These are phyloP conservation scores for Cladophialophora chaetospira DNA, from an alignment of 2,329 filamentous ascomycete genomes.

Conservation along the genomic window DNA sequence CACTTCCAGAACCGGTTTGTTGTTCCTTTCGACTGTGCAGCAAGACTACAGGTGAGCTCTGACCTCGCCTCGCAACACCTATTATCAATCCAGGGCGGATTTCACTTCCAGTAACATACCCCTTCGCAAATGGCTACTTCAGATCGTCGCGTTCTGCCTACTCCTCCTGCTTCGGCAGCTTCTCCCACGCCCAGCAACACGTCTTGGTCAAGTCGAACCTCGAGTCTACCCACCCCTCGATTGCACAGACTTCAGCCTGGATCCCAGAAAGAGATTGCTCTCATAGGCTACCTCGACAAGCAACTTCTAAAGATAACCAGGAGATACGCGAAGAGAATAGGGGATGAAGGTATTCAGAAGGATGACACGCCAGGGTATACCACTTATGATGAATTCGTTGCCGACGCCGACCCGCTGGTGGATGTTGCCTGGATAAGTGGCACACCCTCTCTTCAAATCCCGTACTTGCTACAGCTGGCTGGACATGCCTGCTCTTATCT, in stretches of 20 bases:
- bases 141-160: conserved; percentile 11
- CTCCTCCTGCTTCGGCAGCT: conserved; percentile 26
- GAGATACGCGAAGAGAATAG: conserved; percentile 56
- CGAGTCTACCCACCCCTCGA: conserved; percentile 54
- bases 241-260: conserved; percentile 56
- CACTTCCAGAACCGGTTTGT: too few species aligned
- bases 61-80: too few species aligned
- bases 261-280: conserved; percentile 59
- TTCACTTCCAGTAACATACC: too few species aligned
- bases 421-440: conserved; percentile 85
- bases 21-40: too few species aligned
- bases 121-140: conserved; percentile 21
- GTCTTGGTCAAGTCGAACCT: conserved; percentile 31
- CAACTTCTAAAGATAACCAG: conserved; percentile 54
- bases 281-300: conserved; percentile 60
- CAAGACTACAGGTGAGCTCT: too few species aligned
- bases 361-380: conserved; percentile 56
- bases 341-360: conserved; percentile 34
- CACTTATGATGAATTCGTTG: conserved; percentile 69
- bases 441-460: conserved; percentile 79
- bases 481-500: conserved; percentile 72
- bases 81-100: too few species aligned
- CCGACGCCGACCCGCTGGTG: conserved; percentile 72
- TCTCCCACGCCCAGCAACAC: conserved; percentile 21
- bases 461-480: conserved; percentile 78